These are phyloP conservation scores for Backusella parvicylindrica DNA, from an alignment of 192 early-diverging fungal genomes.

Conservation along the genomic window DNA sequence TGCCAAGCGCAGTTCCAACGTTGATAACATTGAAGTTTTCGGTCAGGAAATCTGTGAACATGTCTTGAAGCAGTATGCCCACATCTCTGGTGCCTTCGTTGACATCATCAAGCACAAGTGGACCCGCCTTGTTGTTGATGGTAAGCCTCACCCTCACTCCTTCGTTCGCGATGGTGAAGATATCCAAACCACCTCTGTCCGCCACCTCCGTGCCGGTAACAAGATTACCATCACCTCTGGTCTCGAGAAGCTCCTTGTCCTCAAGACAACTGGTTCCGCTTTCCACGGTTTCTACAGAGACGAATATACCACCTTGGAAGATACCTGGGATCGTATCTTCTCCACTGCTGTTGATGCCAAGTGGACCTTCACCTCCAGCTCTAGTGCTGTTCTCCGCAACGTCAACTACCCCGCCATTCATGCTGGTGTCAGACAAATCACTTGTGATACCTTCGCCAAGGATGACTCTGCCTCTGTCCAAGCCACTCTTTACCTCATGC, in stretches of 20 bases:
- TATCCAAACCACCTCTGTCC: constrained; percentile 58
- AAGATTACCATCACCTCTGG: constrained; percentile 58
- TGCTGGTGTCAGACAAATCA: constrained; percentile 58
- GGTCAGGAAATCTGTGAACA: constrained; percentile 64
- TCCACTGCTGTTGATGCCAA: constrained; percentile 69
- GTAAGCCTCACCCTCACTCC: constrained; percentile 65
- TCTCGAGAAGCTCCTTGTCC: constrained; percentile 66
- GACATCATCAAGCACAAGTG: constrained; percentile 71
- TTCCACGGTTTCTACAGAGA: constrained; percentile 73
- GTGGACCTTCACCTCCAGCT: constrained; percentile 53
- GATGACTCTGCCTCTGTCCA: constrained; percentile 78
- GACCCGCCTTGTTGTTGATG: constrained; percentile 65
- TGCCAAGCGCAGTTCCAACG: constrained; percentile 65
- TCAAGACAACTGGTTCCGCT: constrained; percentile 82
- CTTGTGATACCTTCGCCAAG: constrained; percentile 69
- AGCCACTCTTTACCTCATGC: constrained; percentile 79
- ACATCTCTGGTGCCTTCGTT: constrained; percentile 61
- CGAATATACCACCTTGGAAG: constrained; percentile 69
- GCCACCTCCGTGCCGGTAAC: constrained; percentile 40
- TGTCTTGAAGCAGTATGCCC: constrained; percentile 69
- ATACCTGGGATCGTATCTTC: constrained; percentile 72
- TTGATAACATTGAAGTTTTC: constrained; percentile 72
- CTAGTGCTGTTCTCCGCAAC: constrained; percentile 24
- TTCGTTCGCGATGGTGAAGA: constrained; percentile 73
- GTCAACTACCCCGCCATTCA: constrained; percentile 58